A percentile compares a stretch with the other conserved stretches of the same genome.
These are phyloP conservation scores for Hypomyces rosellus DNA, from an alignment of 2,329 filamentous ascomycete genomes.

Conservation along the genomic window DNA sequence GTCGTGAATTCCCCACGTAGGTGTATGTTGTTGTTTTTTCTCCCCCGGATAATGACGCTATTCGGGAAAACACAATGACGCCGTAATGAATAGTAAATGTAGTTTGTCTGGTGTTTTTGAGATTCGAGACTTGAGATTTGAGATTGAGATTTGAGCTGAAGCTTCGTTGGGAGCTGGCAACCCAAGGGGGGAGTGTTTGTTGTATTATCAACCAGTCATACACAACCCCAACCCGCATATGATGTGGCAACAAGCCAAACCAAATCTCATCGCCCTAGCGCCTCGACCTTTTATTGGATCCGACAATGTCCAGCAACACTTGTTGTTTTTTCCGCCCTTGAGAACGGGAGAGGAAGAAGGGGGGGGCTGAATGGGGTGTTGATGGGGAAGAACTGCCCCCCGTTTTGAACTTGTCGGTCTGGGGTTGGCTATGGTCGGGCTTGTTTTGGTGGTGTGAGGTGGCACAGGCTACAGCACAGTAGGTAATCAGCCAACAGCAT, in stretches of 20 bases:
- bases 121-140: too few relatives aligned
- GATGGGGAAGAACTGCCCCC: neutral
- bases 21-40: neutral
- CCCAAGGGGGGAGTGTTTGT: neutral
- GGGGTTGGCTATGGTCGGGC: neutral
- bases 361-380: too few relatives aligned
- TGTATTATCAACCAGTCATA: neutral
- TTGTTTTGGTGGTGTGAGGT: neutral
- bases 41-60: neutral
- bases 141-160: too few relatives aligned
- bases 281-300: too few relatives aligned
- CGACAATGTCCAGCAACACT: too few relatives aligned
- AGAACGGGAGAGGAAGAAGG: too few relatives aligned
- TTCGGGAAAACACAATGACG: neutral
- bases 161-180: too few relatives aligned
- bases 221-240: too few relatives aligned
- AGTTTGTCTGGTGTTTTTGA: neutral
- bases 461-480: neutral
- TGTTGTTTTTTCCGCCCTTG: too few relatives aligned
- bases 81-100: neutral
- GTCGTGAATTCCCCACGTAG: neutral
- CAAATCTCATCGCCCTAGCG: too few relatives aligned
- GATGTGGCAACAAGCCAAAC: too few relatives aligned
- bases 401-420: neutral
- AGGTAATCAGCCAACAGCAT: neutral